Conservation (phyloP, 169 alveolate genomes). For the Theileria parva region DNA sequence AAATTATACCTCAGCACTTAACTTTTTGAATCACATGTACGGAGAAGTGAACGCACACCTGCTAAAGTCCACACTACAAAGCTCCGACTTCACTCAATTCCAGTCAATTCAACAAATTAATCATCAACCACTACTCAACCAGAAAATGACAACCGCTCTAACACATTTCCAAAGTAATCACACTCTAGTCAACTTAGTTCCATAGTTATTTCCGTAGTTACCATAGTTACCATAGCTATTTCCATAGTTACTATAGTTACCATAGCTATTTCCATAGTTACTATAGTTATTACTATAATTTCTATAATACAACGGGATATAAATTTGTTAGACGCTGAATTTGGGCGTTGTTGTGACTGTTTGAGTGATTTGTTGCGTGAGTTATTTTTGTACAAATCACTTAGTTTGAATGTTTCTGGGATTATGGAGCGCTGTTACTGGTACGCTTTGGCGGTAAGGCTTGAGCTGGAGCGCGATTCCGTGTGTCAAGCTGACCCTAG, state of each 20-base stretch:
- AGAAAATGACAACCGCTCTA: not conserved
- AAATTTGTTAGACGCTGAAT: slow-evolving; percentile 28
- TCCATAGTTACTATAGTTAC: slow-evolving; percentile 46
- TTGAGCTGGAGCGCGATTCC: slow-evolving; percentile 69
- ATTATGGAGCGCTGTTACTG: slow-evolving; percentile 51
- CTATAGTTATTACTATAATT: slow-evolving; percentile 45
- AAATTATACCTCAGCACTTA: not conserved
- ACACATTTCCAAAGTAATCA: not conserved
- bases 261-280: slow-evolving; percentile 48
- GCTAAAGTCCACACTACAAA: not conserved
- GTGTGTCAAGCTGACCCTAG: slow-evolving; percentile 57
- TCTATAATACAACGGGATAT: not conserved
- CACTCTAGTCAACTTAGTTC: not conserved
- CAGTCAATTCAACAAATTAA: not conserved
- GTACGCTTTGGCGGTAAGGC: slow-evolving; percentile 72
- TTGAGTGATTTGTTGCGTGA: slow-evolving; percentile 28
- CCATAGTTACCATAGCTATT: slow-evolving; percentile 18
- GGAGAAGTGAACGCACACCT: not conserved
- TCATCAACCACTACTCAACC: not conserved
- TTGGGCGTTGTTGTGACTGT: slow-evolving; percentile 1
- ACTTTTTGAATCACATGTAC: slow-evolving; percentile 4
- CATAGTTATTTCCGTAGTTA: not conserved
- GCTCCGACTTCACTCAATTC: not conserved
- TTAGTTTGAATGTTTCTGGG: slow-evolving; percentile 67
- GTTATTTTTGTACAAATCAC: slow-evolving; percentile 56